Evolutionary conservation across 2,329 filamentous ascomycete genomes (phyloP).

Genomic region (Neofusicoccum sp.): DNA sequence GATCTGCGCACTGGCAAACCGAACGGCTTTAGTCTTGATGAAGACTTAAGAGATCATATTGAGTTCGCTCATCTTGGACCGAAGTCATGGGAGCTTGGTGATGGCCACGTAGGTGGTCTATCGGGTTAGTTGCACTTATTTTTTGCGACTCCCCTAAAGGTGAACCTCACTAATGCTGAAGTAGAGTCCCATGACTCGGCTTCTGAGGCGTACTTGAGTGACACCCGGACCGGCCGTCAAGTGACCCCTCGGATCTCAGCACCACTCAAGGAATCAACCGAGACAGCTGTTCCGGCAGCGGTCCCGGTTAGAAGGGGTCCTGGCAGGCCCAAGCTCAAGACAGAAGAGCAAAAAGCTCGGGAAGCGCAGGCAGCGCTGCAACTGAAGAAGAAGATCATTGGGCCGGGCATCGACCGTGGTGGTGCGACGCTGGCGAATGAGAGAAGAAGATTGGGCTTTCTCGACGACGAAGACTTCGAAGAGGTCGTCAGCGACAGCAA

Average conservation of each 20-base stretch:
- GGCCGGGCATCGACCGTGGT: constrained; percentile 54
- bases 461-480: constrained; percentile 55
- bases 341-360: constrained; percentile 49
- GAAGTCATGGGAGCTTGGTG: constrained; percentile 61
- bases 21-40: constrained; percentile 41
- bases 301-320: not conserved
- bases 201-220: constrained; percentile 13
- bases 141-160: not conserved
- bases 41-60: constrained; percentile 55
- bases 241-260: constrained; percentile 7
- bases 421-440: constrained; percentile 58
- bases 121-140: constrained; percentile 47
- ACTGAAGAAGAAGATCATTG: constrained; percentile 54
- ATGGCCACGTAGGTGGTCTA: constrained; percentile 58
- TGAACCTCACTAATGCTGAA: constrained; percentile 1
- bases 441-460: constrained; percentile 52
- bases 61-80: constrained; percentile 55
- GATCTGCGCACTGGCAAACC: constrained; percentile 23
- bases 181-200: constrained; percentile 19
- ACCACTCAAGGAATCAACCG: not conserved
- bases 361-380: constrained; percentile 50
- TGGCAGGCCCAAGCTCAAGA: constrained; percentile 29
- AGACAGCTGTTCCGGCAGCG: not conserved
- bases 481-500: constrained; percentile 37
- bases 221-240: not conserved